phyloP scores from a whole-genome alignment of 768 basidiomycete species.

The Suillus brevipes region DNA sequence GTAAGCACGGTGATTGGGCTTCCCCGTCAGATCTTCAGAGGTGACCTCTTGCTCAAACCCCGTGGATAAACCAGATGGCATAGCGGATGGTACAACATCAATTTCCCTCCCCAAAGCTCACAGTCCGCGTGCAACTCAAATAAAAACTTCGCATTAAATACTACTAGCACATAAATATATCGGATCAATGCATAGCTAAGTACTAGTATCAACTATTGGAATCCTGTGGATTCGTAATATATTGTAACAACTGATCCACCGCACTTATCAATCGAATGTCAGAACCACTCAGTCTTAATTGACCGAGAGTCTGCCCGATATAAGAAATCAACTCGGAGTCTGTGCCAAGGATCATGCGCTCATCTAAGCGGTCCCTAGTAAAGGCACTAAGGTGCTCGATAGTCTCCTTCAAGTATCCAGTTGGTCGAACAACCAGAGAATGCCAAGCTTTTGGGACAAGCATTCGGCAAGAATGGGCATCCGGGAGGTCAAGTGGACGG shows the following conservation, averaged over 20 bases:
- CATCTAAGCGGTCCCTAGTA: not conserved
- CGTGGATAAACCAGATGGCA: too few relatives aligned
- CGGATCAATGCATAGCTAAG: not conserved
- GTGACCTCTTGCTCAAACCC: too few relatives aligned
- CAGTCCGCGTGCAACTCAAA: not conserved
- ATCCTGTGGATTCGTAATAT: not conserved
- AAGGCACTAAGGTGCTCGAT: not conserved
- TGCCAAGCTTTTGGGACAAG: not conserved
- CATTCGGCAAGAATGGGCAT: not conserved
- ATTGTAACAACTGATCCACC: not conserved
- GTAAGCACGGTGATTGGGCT: too few relatives aligned
- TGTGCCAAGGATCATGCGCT: not conserved
- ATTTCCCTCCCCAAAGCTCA: not conserved
- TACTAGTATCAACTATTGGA: not conserved
- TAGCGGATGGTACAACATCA: not conserved
- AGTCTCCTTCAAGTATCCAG: not conserved
- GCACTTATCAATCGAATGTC: not conserved
- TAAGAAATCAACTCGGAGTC: not conserved
- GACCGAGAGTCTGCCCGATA: not conserved
- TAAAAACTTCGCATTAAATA: not conserved
- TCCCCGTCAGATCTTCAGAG: too few relatives aligned
- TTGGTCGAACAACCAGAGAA: not conserved
- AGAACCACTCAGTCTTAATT: not conserved
- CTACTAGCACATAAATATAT: not conserved
- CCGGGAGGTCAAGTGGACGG: not conserved